Conservation (phyloP, 768 basidiomycete species). For the Lepiota brunneoincarnata region DNA sequence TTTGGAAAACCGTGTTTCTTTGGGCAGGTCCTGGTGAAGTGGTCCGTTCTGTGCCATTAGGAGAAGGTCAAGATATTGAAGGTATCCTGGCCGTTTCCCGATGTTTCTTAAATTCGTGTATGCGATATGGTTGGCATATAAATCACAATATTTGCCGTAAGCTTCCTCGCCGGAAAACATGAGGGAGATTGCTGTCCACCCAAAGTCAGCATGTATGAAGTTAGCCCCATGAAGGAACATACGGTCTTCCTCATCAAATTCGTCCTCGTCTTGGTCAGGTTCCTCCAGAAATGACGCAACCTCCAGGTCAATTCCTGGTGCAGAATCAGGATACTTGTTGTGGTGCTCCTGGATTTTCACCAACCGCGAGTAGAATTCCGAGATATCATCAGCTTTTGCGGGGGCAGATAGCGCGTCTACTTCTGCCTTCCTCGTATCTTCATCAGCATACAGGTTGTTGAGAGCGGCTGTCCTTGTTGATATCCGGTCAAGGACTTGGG, state of each 20-base stretch:
- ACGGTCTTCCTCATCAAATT: conserved; percentile 87
- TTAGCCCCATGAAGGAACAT: conserved; percentile 34
- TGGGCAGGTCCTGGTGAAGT: conserved; percentile 68
- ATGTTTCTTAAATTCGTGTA: conserved; percentile 90
- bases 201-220: conserved; percentile 5
- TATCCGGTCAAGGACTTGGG: conserved; percentile 86
- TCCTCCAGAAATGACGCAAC: conserved; percentile 81
- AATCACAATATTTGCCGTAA: conserved; percentile 92
- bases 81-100: conserved; percentile 80
- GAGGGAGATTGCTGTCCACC: conserved; percentile 61
- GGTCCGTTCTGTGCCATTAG: conserved; percentile 56
- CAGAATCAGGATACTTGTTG: conserved; percentile 90
- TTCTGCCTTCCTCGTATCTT: conserved; percentile 68
- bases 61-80: conserved; percentile 92
- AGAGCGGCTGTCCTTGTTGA: conserved; percentile 63
- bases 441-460: conserved; percentile 74
- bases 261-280: conserved; percentile 69
- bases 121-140: conserved; percentile 83
- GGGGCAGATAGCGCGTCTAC: conserved; percentile 59
- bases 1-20: conserved; percentile 63
- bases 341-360: conserved; percentile 96
- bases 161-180: conserved; percentile 96
- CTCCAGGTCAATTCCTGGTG: conserved; percentile 78
- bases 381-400: conserved; percentile 66
- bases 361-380: conserved; percentile 95